These are phyloP conservation scores for Trametes maxima DNA, from an alignment of 768 basidiomycete genomes.

Conservation along the genomic window DNA sequence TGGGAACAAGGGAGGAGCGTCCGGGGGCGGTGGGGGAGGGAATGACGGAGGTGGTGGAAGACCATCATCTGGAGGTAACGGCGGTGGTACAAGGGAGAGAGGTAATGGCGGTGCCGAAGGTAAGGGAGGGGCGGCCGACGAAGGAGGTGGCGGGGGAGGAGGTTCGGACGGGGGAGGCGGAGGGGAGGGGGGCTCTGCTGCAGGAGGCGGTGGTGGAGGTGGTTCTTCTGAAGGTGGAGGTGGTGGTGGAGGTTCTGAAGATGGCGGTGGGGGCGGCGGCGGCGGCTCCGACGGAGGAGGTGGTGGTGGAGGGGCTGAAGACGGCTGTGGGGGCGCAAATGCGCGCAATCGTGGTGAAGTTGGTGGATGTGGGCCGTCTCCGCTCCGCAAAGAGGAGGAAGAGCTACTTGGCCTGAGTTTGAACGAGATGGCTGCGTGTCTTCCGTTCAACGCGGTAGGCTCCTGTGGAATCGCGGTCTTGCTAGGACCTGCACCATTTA, in stretches of 20 bases:
- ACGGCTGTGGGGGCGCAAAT: slow-evolving; percentile 33
- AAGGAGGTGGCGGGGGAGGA: slow-evolving; percentile 30
- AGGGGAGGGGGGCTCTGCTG: slow-evolving; percentile 28
- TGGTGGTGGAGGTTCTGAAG: slow-evolving; percentile 31
- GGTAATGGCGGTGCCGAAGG: slow-evolving; percentile 26
- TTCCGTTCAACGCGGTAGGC: slow-evolving; percentile 25
- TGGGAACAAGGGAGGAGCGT: slow-evolving; percentile 16
- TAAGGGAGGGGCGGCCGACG: slow-evolving; percentile 28
- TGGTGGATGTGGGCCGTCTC: slow-evolving; percentile 32
- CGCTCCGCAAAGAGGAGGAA: slow-evolving; percentile 20
- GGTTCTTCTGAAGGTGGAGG: slow-evolving; percentile 28
- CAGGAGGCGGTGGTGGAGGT: slow-evolving; percentile 30
- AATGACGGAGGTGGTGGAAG: slow-evolving; percentile 32
- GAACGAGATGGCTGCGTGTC: slow-evolving; percentile 29
- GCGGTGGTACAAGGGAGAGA: slow-evolving; percentile 22
- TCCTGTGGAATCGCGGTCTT: slow-evolving; percentile 26
- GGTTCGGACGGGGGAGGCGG: slow-evolving; percentile 21
- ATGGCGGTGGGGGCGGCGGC: slow-evolving; percentile 33
- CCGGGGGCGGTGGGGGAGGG: slow-evolving; percentile 25
- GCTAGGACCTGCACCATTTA: slow-evolving; percentile 29
- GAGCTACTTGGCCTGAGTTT: slow-evolving; percentile 32
- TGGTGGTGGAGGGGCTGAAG: slow-evolving; percentile 31
- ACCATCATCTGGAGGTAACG: slow-evolving; percentile 25
- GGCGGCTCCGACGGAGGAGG: slow-evolving; percentile 33
- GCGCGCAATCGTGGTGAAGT: slow-evolving; percentile 34